Percentiles rank a stretch among this genome's conserved stretches.
These are phyloP conservation scores for Psilocybe cyanescens DNA, from an alignment of 768 basidiomycete genomes.

Conservation along the genomic window DNA sequence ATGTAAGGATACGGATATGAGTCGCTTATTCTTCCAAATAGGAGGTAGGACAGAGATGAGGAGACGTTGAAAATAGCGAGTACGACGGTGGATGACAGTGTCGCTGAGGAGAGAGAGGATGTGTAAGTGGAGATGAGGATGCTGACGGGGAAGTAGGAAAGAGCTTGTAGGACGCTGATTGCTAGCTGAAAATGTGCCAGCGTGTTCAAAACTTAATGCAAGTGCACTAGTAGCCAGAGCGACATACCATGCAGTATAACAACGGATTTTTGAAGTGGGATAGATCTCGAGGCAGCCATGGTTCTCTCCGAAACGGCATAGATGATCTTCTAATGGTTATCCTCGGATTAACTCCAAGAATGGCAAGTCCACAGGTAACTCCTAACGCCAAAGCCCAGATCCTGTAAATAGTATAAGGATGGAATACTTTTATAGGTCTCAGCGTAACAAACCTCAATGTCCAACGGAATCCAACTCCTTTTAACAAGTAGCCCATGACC, in stretches of 20 bases:
- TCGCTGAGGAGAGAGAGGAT: conserved; percentile 11
- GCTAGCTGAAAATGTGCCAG: neutral
- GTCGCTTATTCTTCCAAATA: conserved; percentile 13
- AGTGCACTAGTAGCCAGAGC: neutral
- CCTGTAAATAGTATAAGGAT: neutral
- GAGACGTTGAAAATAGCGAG: conserved; percentile 12
- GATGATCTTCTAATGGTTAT: neutral
- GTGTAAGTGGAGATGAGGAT: conserved; percentile 14
- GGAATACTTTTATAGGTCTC: no score
- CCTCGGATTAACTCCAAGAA: conserved; percentile 12
- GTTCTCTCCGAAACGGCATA: conserved; percentile 5
- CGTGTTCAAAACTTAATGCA: no score
- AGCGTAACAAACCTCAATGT: neutral
- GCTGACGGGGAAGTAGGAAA: conserved; percentile 14
- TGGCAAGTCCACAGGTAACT: conserved; percentile 9
- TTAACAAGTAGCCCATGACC: conserved; percentile 12
- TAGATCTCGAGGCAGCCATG: conserved; percentile 9
- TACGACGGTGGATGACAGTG: conserved; percentile 10
- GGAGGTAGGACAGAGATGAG: conserved; percentile 8
- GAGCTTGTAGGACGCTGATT: conserved; percentile 8
- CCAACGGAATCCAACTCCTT: conserved; percentile 9
- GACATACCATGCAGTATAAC: neutral
- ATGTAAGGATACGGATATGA: conserved; percentile 15
- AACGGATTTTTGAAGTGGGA: neutral
- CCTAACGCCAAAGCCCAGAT: conserved; percentile 10